Evolutionary conservation across 2,329 filamentous ascomycete species (phyloP), one percentile per base, ranked within the genome.

Genomic region (Ophiocordyceps camponoti-floridani): DNA sequence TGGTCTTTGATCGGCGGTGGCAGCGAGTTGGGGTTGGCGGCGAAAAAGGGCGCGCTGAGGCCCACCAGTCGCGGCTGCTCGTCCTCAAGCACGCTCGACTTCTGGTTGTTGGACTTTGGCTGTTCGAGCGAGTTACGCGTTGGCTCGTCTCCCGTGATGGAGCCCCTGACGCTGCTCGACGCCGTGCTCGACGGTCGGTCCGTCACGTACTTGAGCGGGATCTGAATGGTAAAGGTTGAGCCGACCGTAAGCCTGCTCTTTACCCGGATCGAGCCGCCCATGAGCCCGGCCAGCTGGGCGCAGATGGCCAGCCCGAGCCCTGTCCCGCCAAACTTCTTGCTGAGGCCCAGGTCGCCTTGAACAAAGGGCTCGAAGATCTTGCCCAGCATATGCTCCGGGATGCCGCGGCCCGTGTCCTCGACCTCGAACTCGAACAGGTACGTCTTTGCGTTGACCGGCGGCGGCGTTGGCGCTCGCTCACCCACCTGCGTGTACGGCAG

Each of bases 361-460:
- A 94, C 84, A 56, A 95, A 95, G 0, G 88, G 88, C 58, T 94
- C 88, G 57, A 95, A 95, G 10, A 95, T 85, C 51, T 80, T 80
- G 46, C 84, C 69, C 52, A 87, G 85, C 59, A 93, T 75, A 50
- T 81, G 66, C 7, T 79, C 73, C 0, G 85, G 77, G 46, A 94
- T 94, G 27, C 88, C 88, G 0, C 86, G 87, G 0, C 88, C 88
- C 0, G 80, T 89, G 52, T 95, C 88, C 56, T 86, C 73, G 1
- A 94, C 85, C 56, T 93, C 83, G 48, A 94, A 94, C 55, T 93
- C 83, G 52, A 94, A 94, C 10, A 77, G 57, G 45, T 84, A 74
- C n/a, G 74, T 72, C 56, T 73, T 79, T 12, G 81, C 75, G 47
- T 72, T 70, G 0, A 68, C 52, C 2, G 80, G 79, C 11, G 82